These are phyloP conservation scores for Tetrahymena borealis DNA, from an alignment of 73 alveolate genomes.

Conservation along the genomic window DNA sequence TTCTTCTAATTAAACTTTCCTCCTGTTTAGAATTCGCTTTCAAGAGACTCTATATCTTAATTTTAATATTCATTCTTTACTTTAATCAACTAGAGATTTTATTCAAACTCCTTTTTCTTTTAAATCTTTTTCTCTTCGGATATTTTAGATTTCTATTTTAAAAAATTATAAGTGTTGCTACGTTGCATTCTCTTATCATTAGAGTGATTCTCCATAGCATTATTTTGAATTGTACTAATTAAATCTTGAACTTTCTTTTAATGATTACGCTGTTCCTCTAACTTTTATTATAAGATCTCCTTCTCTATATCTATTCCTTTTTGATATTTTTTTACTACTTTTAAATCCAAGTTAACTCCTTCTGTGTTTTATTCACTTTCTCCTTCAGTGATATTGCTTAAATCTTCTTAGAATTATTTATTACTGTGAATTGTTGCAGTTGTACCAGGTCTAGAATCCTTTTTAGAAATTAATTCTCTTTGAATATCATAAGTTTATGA, in stretches of 20 bases:
- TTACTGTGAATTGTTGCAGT: background rate
- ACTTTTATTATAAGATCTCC: background rate
- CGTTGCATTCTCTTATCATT: background rate
- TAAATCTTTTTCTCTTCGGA: background rate
- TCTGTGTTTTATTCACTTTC: background rate
- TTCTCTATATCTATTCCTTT: background rate
- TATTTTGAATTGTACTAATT: background rate
- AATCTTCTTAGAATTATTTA: background rate
- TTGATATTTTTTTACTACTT: background rate
- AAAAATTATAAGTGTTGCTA: background rate
- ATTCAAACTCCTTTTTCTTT: background rate
- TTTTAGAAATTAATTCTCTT: background rate
- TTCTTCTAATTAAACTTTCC: background rate
- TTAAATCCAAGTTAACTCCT: background rate
- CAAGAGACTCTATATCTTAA: background rate
- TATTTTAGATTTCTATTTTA: background rate
- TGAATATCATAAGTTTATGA: background rate
- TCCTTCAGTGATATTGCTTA: background rate
- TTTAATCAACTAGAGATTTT: background rate
- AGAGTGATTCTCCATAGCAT: background rate
- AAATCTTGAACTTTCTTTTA: background rate
- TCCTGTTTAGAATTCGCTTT: background rate
- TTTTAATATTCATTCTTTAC: background rate
- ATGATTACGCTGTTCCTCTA: background rate
- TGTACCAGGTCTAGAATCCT: background rate